Conservation (phyloP, 345 rosid species). For the Noccaea bulbosa region DNA sequence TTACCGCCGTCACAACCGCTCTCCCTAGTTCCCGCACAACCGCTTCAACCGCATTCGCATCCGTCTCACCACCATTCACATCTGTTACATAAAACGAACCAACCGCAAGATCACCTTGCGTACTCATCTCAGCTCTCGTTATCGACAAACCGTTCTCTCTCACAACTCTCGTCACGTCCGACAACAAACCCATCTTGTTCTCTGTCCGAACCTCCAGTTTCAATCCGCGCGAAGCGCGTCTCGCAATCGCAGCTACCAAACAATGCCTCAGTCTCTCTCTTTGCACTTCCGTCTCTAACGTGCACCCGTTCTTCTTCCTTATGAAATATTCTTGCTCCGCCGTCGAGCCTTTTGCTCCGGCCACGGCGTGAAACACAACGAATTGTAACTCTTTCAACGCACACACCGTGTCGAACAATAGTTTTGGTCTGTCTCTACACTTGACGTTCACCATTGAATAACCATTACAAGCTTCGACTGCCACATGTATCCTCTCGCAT, state of each 20-base stretch:
- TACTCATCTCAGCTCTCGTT: conserved; percentile 63
- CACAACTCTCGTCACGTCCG: conserved; percentile 64
- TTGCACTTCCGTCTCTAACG: conserved; percentile 60
- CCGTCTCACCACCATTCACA: conserved; percentile 60
- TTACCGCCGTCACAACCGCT: conserved; percentile 54
- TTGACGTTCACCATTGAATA: conserved; percentile 70
- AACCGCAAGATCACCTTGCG: conserved; percentile 56
- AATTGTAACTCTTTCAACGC: conserved; percentile 77
- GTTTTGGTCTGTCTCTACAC: conserved; percentile 80
- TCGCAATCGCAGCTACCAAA: conserved; percentile 76
- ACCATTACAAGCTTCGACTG: conserved; percentile 70
- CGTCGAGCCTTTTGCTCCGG: conserved; percentile 62
- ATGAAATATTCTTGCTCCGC: conserved; percentile 93
- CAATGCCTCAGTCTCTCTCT: conserved; percentile 59
- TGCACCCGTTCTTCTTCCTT: conserved; percentile 74
- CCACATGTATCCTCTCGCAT: conserved; percentile 63
- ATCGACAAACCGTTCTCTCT: conserved; percentile 79
- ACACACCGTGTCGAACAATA: conserved; percentile 83
- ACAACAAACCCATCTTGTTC: conserved; percentile 66
- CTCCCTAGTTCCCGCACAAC: conserved; percentile 70
- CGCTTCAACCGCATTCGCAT: conserved; percentile 46
- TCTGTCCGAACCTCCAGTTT: conserved; percentile 61
- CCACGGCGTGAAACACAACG: conserved; percentile 84
- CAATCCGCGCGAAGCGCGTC: conserved; percentile 71
- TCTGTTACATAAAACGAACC: conserved; percentile 81